These are phyloP conservation scores for Aspergillus vadensis DNA, from an alignment of 2,329 filamentous ascomycete genomes.

Conservation along the genomic window DNA sequence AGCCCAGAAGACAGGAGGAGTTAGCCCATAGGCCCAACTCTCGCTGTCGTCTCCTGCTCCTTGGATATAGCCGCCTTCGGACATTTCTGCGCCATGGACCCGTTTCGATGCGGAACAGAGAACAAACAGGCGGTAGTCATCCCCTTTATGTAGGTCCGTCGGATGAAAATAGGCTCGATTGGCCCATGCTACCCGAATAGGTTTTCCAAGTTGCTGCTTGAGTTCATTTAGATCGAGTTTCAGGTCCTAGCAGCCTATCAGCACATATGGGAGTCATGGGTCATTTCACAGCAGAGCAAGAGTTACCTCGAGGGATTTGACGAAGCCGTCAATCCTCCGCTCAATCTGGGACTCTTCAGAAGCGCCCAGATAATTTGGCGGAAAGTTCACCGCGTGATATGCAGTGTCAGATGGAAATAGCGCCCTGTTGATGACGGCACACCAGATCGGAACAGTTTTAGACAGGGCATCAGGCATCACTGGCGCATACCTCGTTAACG, in stretches of 20 bases:
- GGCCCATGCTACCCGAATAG: constrained; percentile 77
- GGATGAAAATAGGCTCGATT: constrained; percentile 65
- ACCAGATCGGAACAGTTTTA: constrained; percentile 95
- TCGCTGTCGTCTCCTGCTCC: constrained; percentile 94
- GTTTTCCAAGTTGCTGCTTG: constrained; percentile 63
- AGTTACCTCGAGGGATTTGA: constrained; percentile 50
- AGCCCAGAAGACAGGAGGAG: constrained; percentile 76
- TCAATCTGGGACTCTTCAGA: constrained; percentile 82
- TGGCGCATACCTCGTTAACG: constrained; percentile 36
- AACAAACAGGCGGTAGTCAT: constrained; percentile 70
- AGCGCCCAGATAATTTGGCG: constrained; percentile 68
- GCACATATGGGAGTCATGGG: not conserved
- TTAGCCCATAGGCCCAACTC: constrained; percentile 84
- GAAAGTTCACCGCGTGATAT: constrained; percentile 65
- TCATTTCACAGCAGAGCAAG: constrained; percentile 2
- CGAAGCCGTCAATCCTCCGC: constrained; percentile 59
- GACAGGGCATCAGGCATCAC: constrained; percentile 91
- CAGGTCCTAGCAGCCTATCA: constrained; percentile 53
- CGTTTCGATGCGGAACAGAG: constrained; percentile 82
- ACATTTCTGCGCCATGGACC: constrained; percentile 67
- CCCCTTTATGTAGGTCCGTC: constrained; percentile 46
- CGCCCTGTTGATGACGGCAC: constrained; percentile 76
- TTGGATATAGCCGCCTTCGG: constrained; percentile 80
- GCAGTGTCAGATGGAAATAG: constrained; percentile 65
- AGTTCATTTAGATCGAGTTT: constrained; percentile 61